Conservation (phyloP, 345 rosid genomes). For the Diplotaxis tenuifolia region DNA sequence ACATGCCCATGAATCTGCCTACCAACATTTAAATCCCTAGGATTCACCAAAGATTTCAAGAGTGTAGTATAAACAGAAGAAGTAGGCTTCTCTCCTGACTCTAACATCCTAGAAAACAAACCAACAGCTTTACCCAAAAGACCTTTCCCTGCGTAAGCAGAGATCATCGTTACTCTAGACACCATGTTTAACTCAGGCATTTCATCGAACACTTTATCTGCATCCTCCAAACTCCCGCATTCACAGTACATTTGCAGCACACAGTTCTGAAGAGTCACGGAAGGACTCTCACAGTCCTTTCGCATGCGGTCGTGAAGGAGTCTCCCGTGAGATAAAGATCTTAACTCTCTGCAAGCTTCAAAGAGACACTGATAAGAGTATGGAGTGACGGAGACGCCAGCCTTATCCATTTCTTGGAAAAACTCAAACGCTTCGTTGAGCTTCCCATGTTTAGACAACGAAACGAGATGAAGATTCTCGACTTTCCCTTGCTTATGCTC, state of each 20-base stretch:
- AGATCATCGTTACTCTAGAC: slow-evolving; percentile 50
- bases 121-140: slow-evolving; percentile 40
- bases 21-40: slow-evolving; percentile 48
- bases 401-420: slow-evolving; percentile 52
- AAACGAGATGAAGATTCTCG: slow-evolving; percentile 57
- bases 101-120: slow-evolving; percentile 45
- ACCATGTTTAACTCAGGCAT: slow-evolving; percentile 48
- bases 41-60: slow-evolving; percentile 45
- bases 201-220: slow-evolving; percentile 57
- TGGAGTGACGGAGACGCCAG: slow-evolving; percentile 46
- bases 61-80: slow-evolving; percentile 43
- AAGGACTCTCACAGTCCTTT: slow-evolving; percentile 29
- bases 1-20: slow-evolving; percentile 47
- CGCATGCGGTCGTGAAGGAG: slow-evolving; percentile 44
- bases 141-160: slow-evolving; percentile 49
- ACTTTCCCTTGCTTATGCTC: slow-evolving; percentile 42
- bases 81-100: slow-evolving; percentile 38
- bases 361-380: slow-evolving; percentile 47
- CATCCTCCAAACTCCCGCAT: slow-evolving; percentile 57
- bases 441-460: slow-evolving; percentile 55
- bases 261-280: slow-evolving; percentile 47
- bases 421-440: slow-evolving; percentile 62
- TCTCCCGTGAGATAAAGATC: slow-evolving; percentile 49
- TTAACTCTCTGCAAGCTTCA: slow-evolving; percentile 44
- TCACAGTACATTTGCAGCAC: slow-evolving; percentile 50